Conservation (phyloP, 2,329 filamentous ascomycete species). For the Nemania sp. region DNA sequence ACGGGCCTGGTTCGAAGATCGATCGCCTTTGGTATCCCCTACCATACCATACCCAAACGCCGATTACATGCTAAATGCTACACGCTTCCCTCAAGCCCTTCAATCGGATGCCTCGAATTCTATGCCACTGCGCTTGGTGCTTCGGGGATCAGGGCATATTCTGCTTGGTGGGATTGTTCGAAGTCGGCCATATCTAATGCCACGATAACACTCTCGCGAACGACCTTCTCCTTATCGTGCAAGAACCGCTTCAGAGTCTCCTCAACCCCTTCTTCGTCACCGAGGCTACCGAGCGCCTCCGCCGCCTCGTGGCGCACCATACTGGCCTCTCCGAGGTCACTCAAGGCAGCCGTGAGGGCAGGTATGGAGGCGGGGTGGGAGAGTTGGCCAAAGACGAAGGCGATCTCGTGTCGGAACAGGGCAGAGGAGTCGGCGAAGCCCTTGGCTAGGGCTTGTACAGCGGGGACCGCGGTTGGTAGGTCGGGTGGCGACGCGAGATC, state of each 20-base stretch:
- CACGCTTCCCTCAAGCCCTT: constrained; percentile 12
- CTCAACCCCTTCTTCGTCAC: constrained; percentile 91
- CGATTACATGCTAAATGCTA: constrained; percentile 27
- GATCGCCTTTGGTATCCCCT: constrained; percentile 16
- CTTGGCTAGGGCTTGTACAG: constrained; percentile 81
- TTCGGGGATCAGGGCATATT: constrained; percentile 90
- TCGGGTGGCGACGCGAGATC: constrained; percentile 94
- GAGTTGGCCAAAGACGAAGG: constrained; percentile 96
- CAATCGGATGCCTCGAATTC: constrained; percentile 12
- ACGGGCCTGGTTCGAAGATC: constrained; percentile 21
- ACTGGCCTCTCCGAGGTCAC: constrained; percentile 79
- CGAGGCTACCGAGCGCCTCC: constrained; percentile 91
- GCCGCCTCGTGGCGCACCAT: constrained; percentile 99
- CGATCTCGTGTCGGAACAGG: constrained; percentile 95
- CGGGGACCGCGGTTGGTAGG: constrained; percentile 85
- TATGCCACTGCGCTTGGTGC: constrained; percentile 47
- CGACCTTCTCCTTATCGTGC: constrained; percentile 88
- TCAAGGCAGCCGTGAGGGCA: constrained; percentile 77
- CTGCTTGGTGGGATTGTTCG: constrained; percentile 83
- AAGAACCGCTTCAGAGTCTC: constrained; percentile 81
- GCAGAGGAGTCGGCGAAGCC: constrained; percentile 86
- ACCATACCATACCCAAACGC: constrained; percentile 31
- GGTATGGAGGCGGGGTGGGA: constrained; percentile 97
- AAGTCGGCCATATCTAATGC: constrained; percentile 98
- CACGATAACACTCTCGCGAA: constrained; percentile 92